Conservation (phyloP, 2,329 filamentous ascomycete genomes). For the Calonectria henricotiae region DNA sequence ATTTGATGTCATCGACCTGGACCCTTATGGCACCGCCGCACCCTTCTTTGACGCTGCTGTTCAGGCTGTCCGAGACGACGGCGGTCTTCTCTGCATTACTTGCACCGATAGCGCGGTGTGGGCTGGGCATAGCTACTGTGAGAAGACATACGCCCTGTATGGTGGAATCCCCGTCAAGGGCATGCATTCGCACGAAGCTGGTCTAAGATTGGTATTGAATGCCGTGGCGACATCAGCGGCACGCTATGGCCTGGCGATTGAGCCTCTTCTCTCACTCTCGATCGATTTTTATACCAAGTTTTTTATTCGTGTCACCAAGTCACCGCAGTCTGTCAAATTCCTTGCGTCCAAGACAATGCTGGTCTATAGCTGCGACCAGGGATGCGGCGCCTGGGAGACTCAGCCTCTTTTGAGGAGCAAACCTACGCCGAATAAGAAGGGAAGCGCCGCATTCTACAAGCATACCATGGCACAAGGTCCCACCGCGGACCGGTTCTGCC, state of each 20-base stretch:
- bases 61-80: constrained; percentile 86
- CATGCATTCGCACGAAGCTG: constrained; percentile 88
- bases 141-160: constrained; percentile 96
- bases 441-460: constrained; percentile 81
- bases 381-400: constrained; percentile 92
- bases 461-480: constrained; percentile 83
- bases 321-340: constrained; percentile 90
- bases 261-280: constrained; percentile 91
- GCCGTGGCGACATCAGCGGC: constrained; percentile 85
- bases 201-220: constrained; percentile 88
- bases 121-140: constrained; percentile 93
- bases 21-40: constrained; percentile 94
- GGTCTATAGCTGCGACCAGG: constrained; percentile 90
- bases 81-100: constrained; percentile 93
- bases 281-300: constrained; percentile 96
- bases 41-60: constrained; percentile 94
- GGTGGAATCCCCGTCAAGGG: constrained; percentile 92
- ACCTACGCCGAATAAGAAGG: constrained; percentile 79
- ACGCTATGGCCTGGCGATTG: constrained; percentile 89
- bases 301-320: constrained; percentile 87
- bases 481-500: constrained; percentile 76
- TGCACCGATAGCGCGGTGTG: constrained; percentile 97
- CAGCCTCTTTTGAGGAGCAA: constrained; percentile 84
- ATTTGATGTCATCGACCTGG: constrained; percentile 96
- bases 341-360: constrained; percentile 93